Percentiles rank a stretch among this genome's conserved stretches.
Evolutionary conservation across 2,329 filamentous ascomycete species (phyloP).

Genomic region (Neofusicoccum laricinum): DNA sequence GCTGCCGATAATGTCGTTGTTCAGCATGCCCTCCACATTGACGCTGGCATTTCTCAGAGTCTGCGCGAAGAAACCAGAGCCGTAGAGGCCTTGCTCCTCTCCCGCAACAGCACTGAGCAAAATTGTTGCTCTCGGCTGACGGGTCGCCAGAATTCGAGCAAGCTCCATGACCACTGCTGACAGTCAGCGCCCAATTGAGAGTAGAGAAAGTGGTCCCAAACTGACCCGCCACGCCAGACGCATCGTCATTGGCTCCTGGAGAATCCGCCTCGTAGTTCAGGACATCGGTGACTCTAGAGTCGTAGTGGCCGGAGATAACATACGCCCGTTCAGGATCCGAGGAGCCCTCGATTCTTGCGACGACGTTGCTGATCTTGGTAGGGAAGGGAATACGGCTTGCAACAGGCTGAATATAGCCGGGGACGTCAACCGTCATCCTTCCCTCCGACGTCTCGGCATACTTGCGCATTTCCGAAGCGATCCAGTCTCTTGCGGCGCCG

Average conservation of each 20-base stretch:
- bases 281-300: constrained; percentile 51
- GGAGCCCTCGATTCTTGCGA: constrained; percentile 51
- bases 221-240: constrained; percentile 50
- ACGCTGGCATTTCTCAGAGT: constrained; percentile 51
- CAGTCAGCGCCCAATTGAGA: constrained; percentile 15
- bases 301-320: constrained; percentile 57
- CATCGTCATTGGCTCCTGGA: constrained; percentile 59
- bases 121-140: constrained; percentile 51
- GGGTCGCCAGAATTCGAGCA: constrained; percentile 50
- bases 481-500: constrained; percentile 57
- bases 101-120: constrained; percentile 57
- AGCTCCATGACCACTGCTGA: constrained; percentile 51
- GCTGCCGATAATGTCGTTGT: constrained; percentile 57
- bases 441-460: constrained; percentile 51
- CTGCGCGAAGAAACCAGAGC: constrained; percentile 51
- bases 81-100: constrained; percentile 57
- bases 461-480: constrained; percentile 48
- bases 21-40: constrained; percentile 58
- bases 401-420: constrained; percentile 51
- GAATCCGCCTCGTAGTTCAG: constrained; percentile 52
- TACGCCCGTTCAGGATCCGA: constrained; percentile 49
- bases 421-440: constrained; percentile 49
- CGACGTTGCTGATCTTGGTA: constrained; percentile 53
- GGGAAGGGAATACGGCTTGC: constrained; percentile 49
- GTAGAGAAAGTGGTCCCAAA: not conserved